Percentiles rank a stretch among this genome's conserved stretches.
Conservation (phyloP, 345 rosid species). For the Bruguiera sexangula region DNA sequence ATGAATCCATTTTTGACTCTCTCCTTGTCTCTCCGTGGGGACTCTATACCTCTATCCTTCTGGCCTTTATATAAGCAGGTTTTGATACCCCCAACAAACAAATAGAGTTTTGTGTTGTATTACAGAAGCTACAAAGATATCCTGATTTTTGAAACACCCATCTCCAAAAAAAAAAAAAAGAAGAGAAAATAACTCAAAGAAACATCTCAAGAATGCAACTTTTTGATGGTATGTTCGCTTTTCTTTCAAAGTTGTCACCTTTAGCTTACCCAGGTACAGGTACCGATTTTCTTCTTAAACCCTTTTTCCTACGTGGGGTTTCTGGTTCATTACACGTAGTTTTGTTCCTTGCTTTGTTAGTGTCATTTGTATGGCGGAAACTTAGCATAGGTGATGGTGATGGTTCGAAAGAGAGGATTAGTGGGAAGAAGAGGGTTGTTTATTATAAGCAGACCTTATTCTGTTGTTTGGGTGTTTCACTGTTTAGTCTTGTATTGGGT, state of each 20-base stretch:
- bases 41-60: background rate
- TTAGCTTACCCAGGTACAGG: conserved; percentile 18
- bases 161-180: background rate
- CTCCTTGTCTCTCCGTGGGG: background rate
- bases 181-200: background rate
- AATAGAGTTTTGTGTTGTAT: too few relatives aligned
- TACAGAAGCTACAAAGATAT: too few relatives aligned
- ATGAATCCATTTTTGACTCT: conserved; percentile 14
- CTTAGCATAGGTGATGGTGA: background rate
- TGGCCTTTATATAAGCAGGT: too few relatives aligned
- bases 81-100: too few relatives aligned
- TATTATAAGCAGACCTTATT: conserved; percentile 44
- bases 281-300: conserved; percentile 27
- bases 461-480: conserved; percentile 49
- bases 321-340: conserved; percentile 33
- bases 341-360: conserved; percentile 22
- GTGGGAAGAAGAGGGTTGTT: conserved; percentile 13
- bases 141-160: background rate
- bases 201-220: conserved; percentile 22
- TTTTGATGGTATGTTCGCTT: conserved; percentile 2
- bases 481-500: conserved; percentile 47
- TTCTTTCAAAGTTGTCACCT: conserved; percentile 9
- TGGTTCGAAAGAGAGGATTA: conserved; percentile 4
- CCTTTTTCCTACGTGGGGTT: conserved; percentile 31
- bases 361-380: conserved; percentile 12